phyloP scores from a whole-genome alignment of 2,329 filamentous ascomycete genomes.

The Fusarium sublunatum region DNA sequence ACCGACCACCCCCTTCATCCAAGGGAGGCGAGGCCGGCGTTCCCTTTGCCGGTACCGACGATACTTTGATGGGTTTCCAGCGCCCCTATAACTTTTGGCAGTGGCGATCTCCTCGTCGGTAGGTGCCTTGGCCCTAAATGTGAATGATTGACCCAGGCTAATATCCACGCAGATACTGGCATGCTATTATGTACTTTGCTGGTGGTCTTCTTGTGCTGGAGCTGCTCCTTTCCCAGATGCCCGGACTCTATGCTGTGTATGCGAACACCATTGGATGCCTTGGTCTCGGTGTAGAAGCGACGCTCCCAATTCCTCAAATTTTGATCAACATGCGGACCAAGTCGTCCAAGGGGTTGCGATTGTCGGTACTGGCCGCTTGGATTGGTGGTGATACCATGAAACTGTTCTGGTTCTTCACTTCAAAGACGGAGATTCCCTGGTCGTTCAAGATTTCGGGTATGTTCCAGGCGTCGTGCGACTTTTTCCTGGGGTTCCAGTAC shows the following conservation, averaged over 20 bases:
- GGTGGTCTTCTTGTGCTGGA: slow-evolving; percentile 71
- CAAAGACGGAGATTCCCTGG: slow-evolving; percentile 75
- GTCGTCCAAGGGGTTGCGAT: slow-evolving; percentile 81
- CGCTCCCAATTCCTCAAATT: slow-evolving; percentile 84
- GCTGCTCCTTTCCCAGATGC: slow-evolving; percentile 71
- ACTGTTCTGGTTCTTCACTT: slow-evolving; percentile 86
- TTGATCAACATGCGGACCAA: slow-evolving; percentile 73
- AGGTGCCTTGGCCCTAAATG: slow-evolving; percentile 45
- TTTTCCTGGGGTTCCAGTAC: slow-evolving; percentile 79
- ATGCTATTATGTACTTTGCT: slow-evolving; percentile 77
- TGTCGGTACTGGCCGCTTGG: slow-evolving; percentile 82
- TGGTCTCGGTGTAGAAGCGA: slow-evolving; percentile 83
- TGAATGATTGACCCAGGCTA: neutral
- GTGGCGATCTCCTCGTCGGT: slow-evolving; percentile 78
- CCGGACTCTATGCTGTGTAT: slow-evolving; percentile 71
- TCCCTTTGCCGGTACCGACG: slow-evolving; percentile 69
- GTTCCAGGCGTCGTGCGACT: slow-evolving; percentile 83
- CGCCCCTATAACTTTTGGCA: slow-evolving; percentile 86
- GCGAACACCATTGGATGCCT: slow-evolving; percentile 76
- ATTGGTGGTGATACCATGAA: slow-evolving; percentile 85
- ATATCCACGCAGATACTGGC: slow-evolving; percentile 72
- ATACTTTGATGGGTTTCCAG: slow-evolving; percentile 53
- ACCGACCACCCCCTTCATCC: slow-evolving; percentile 69
- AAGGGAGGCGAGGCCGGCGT: slow-evolving; percentile 69
- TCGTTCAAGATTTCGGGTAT: slow-evolving; percentile 86